phyloP scores from a whole-genome alignment of 2,329 filamentous ascomycete genomes.

The Sporothrix protearum region DNA sequence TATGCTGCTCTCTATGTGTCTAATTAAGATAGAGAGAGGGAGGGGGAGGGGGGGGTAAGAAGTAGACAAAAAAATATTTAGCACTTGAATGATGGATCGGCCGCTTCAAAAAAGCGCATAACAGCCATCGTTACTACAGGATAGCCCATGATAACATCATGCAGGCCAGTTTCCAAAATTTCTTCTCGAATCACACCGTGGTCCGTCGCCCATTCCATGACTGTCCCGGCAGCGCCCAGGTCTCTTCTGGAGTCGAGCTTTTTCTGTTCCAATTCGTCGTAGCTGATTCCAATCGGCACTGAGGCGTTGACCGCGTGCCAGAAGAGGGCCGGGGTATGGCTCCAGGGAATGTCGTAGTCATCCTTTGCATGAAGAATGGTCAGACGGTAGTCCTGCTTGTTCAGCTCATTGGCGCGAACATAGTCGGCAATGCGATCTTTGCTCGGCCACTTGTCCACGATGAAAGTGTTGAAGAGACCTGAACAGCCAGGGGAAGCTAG shows the following conservation, averaged over 20 bases:
- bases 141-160: constrained; percentile 18
- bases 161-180: constrained; percentile 7
- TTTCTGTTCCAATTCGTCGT: constrained; percentile 44
- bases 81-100: constrained; percentile 7
- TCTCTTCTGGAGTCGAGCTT: constrained; percentile 34
- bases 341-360: constrained; percentile 50
- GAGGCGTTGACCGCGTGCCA: constrained; percentile 55
- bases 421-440: constrained; percentile 48
- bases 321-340: constrained; percentile 49
- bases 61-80: background rate
- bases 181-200: constrained; percentile 19
- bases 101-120: constrained; percentile 16
- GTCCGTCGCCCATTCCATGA: constrained; percentile 14
- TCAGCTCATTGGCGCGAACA: constrained; percentile 39
- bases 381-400: constrained; percentile 40
- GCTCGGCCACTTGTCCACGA: constrained; percentile 50
- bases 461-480: constrained; percentile 44
- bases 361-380: constrained; percentile 51
- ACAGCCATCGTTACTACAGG: constrained; percentile 18
- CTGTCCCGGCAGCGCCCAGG: constrained; percentile 11
- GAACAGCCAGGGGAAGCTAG: constrained; percentile 45
- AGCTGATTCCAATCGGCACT: constrained; percentile 36
- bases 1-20: background rate
- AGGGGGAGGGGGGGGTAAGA: background rate
- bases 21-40: background rate